Base-by-base conservation (phyloP, 768 basidiomycete species). In the Boletus bicolor region DNA sequence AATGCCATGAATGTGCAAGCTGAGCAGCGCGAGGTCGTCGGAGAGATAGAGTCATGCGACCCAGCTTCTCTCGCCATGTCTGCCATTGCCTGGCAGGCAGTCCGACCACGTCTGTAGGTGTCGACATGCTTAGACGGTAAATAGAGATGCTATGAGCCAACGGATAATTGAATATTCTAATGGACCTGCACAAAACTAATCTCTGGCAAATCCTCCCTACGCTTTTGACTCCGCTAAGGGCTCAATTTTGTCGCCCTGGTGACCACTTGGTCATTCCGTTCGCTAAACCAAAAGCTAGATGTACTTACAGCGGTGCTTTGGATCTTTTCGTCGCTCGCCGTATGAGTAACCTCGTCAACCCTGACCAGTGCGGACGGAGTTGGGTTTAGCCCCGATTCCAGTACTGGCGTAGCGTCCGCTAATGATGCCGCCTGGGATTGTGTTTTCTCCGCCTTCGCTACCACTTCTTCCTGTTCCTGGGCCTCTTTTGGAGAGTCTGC, bases 401-500 rank as follows among this genome's bases (percentile, higher is more conserved):
- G 24, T 11, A 5, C 46, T 5, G 48, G 15, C 21, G 47, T 24
- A 17, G 41, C 44, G 24, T 55, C 53, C 12, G 55, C 49, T 32
- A 14, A 28, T 5, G 44, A 14, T 49, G 46, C 53, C 2, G 44
- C 17, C 30, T 51, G 44, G 5, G 56, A 12, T 26, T 34, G 41
- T 19, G 42, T 11, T 32, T 57, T 37, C 26, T 56, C 50, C 7
- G 19, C 51, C 50, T 49, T 44, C 11, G 55, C 63, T 36, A 61
- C 59, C 21, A 11, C 58, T 36, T 65, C 67, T 43, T 75, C 70
- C 17, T 32, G 57, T 54, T 54, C 61, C 54, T 69, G 62, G n/a
- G 72, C 65, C 21, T 66, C 62, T 43, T 64, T 72, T 15, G 72
- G 69, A 47, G 73, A 65, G 54, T 73, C 73, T 26, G 57, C 48